phyloP scores from a whole-genome alignment of 352 stramenopile genomes.

The Phytopythium vexans region DNA sequence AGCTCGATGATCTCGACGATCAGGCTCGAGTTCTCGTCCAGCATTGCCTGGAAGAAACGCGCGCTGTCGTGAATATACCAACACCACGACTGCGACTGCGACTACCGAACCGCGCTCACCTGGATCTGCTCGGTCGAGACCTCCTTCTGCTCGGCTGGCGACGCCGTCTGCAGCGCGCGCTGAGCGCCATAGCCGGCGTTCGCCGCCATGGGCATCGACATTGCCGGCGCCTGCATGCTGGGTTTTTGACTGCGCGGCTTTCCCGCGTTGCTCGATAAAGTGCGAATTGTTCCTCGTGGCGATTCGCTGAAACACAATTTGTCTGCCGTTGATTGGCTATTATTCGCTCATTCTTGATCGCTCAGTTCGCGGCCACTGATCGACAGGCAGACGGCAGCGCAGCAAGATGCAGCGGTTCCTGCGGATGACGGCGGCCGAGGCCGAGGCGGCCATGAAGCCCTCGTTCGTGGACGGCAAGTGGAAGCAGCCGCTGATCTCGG shows the following conservation, averaged over 20 bases:
- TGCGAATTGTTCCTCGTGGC: slow-evolving; percentile 11
- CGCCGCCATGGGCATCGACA: slow-evolving; percentile 30
- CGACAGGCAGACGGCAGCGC: background rate
- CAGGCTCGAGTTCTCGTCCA: slow-evolving; percentile 84
- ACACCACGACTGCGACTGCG: no score
- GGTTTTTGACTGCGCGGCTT: background rate
- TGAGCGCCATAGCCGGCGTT: slow-evolving; percentile 16
- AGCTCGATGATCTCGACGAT: slow-evolving; percentile 89
- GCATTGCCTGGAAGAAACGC: slow-evolving; percentile 54
- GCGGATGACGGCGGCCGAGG: slow-evolving; percentile 64
- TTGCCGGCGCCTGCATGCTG: slow-evolving; percentile 17
- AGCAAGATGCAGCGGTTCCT: slow-evolving; percentile 67
- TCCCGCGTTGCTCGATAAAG: slow-evolving; percentile 12
- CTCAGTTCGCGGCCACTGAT: slow-evolving; percentile 15
- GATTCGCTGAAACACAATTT: slow-evolving; percentile 21
- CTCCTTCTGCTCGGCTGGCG: slow-evolving; percentile 50
- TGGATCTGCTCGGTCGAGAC: slow-evolving; percentile 83
- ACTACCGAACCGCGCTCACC: slow-evolving; percentile 20
- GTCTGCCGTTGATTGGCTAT: slow-evolving; percentile 18
- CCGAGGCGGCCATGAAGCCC: slow-evolving; percentile 77
- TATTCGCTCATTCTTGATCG: slow-evolving; percentile 9
- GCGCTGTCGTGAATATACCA: background rate
- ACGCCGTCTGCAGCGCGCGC: slow-evolving; percentile 18
- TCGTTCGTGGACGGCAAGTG: slow-evolving; percentile 79
- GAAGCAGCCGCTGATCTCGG: slow-evolving; percentile 78